Conservation (phyloP, 83 land plant genomes). For the Diphasiastrum complanatum region DNA sequence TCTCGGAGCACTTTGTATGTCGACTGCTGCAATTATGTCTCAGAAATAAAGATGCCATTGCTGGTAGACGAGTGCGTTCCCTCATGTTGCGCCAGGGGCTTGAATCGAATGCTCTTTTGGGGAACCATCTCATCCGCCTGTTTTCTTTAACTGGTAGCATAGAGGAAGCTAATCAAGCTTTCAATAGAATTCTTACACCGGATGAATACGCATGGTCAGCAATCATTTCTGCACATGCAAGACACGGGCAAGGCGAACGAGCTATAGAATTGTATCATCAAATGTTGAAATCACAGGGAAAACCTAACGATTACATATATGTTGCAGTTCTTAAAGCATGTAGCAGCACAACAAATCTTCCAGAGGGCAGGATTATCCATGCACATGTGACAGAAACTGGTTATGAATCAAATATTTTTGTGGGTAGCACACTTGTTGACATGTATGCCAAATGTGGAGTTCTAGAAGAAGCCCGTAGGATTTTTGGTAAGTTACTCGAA, state of each 20-base stretch:
- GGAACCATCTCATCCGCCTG: too few relatives aligned
- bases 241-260: background rate
- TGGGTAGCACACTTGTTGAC: conserved; percentile 10
- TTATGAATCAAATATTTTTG: conserved; percentile 15
- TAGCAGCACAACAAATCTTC: conserved; percentile 6
- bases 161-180: too few relatives aligned
- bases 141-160: too few relatives aligned
- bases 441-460: background rate
- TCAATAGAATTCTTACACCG: too few relatives aligned
- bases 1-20: too few relatives aligned
- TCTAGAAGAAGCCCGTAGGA: background rate
- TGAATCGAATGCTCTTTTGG: too few relatives aligned
- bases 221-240: conserved; percentile 10
- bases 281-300: background rate
- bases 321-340: conserved; percentile 16
- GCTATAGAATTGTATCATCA: conserved; percentile 6
- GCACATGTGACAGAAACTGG: conserved; percentile 5
- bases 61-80: too few relatives aligned
- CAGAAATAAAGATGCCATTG: too few relatives aligned
- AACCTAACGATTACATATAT: conserved; percentile 7
- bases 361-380: conserved; percentile 11
- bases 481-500: background rate
- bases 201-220: conserved; percentile 6
- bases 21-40: too few relatives aligned
- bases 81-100: too few relatives aligned